Base-by-base conservation (phyloP, 2,329 filamentous ascomycete species). In the Fusarium ambrosium region DNA sequence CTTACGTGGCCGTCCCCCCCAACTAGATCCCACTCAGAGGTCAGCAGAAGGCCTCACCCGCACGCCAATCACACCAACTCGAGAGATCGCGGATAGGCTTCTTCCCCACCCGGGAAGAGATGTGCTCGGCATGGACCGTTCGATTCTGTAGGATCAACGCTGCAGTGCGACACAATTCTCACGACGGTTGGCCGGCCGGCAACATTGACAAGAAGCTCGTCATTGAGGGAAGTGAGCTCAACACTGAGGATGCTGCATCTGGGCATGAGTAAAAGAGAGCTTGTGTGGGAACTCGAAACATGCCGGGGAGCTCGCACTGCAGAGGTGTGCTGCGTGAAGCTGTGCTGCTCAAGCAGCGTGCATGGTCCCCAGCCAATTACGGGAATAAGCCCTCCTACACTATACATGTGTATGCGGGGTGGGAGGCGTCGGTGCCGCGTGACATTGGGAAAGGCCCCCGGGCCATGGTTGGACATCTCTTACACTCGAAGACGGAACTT, bases 361-460 rank as follows among this genome's bases (percentile, higher is more conserved):
- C 48, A 62, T 27, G 22, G 51, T 34, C 10, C 22, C 58, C 37
- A 59, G 55, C 77, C 77, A 78, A 78, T 79, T 56, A 59, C 34
- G 63, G 48, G 43, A 36, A 36, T 37, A 53, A 53, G 4, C 45
- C 39, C 59, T 72, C 48, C 66, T 62, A 68, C 71, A 68, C 51
- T 34, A 36, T 41, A 68, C 61, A 70, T 69, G 60, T 45, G 36
- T 60, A 67, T 77, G 77, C 76, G 76, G 77, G 76, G 76, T 77
- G 73, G 71, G 63, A 59, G 63, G 58, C 45, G 63, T 69, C 60
- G 64, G 64, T 67, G 68, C 67, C 69, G 65, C 66, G 72, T 74
- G 74, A 75, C 64, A 58, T 63, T 66, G 58, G 32, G 51, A 70
- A 43, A 64, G 37, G 64, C 43, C 45, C 45, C 62, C 58, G 59